These are phyloP conservation scores for Neurospora sp. DNA, from an alignment of 495 filamentous ascomycete species.

Conservation along the genomic window DNA sequence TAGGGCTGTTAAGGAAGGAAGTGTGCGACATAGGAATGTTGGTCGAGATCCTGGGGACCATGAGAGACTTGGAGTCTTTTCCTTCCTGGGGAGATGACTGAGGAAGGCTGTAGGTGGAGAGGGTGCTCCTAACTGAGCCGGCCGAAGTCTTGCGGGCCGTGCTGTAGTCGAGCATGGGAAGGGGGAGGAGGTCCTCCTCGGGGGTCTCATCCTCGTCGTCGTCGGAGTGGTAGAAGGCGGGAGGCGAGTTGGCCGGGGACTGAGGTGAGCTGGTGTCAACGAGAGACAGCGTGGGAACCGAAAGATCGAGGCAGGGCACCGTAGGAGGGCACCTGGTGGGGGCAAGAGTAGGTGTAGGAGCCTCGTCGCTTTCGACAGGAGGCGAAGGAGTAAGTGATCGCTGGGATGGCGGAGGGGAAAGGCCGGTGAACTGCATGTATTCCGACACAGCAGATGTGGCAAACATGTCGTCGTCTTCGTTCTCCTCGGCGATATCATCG, in stretches of 20 bases:
- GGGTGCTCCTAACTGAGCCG: slow-evolving; percentile 5
- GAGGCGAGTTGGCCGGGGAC: slow-evolving; percentile 16
- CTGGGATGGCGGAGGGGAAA: slow-evolving; percentile 39
- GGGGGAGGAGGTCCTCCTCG: slow-evolving; percentile 4
- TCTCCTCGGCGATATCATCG: slow-evolving; percentile 43
- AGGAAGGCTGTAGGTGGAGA: slow-evolving; percentile 36
- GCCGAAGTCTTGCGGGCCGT: not conserved
- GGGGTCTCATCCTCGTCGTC: slow-evolving; percentile 22
- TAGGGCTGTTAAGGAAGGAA: slow-evolving; percentile 20
- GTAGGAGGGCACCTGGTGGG: not conserved
- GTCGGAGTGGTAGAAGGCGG: slow-evolving; percentile 35
- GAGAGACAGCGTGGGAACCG: slow-evolving; percentile 2
- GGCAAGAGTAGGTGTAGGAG: not conserved
- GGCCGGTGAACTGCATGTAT: slow-evolving; percentile 27
- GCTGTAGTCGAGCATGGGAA: not conserved
- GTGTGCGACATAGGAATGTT: slow-evolving; percentile 17
- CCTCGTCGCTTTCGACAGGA: not conserved
- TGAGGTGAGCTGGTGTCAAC: slow-evolving; percentile 8
- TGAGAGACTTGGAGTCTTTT: slow-evolving; percentile 3
- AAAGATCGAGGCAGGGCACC: not conserved
- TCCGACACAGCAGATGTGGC: slow-evolving; percentile 38
- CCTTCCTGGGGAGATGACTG: slow-evolving; percentile 12
- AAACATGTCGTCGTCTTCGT: slow-evolving; percentile 46
- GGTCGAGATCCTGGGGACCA: slow-evolving; percentile 17
- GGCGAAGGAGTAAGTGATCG: slow-evolving; percentile 23